Conservation (phyloP, 2,329 filamentous ascomycete species). For the Diatrype stigma region DNA sequence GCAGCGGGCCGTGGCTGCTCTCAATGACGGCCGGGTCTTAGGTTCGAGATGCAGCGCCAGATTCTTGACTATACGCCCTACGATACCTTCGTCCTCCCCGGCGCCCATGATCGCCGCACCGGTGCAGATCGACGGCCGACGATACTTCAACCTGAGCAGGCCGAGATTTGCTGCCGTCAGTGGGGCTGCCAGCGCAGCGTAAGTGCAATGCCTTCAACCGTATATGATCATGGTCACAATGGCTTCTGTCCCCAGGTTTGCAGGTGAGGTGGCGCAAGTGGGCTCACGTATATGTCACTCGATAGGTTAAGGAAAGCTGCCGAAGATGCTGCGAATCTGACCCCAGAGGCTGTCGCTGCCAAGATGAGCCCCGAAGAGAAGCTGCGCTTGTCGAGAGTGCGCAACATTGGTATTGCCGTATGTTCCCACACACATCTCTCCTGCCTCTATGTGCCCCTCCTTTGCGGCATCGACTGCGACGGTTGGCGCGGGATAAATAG, state of each 20-base stretch:
- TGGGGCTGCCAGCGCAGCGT: slow-evolving; percentile 35
- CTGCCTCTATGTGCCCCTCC: background rate
- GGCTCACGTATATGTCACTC: slow-evolving; percentile 1
- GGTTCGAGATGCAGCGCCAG: slow-evolving; percentile 28
- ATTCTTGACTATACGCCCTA: slow-evolving; percentile 29
- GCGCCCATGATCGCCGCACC: slow-evolving; percentile 28
- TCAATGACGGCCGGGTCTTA: slow-evolving; percentile 33
- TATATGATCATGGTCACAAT: too few species aligned
- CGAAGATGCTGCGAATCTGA: slow-evolving; percentile 50
- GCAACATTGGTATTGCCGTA: slow-evolving; percentile 98
- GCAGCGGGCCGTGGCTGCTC: slow-evolving; percentile 30
- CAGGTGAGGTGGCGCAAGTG: too few species aligned
- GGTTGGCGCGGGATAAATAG: background rate
- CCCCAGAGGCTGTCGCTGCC: slow-evolving; percentile 62
- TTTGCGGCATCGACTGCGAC: background rate
- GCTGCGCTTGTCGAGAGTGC: slow-evolving; percentile 71
- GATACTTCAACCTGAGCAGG: slow-evolving; percentile 36
- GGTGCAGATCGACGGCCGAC: slow-evolving; percentile 28
- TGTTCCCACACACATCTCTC: slow-evolving; percentile 26
- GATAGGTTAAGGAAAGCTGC: slow-evolving; percentile 44
- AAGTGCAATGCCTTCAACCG: too few species aligned
- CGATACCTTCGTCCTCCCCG: slow-evolving; percentile 23
- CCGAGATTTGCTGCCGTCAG: slow-evolving; percentile 27
- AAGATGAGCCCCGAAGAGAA: slow-evolving; percentile 79
- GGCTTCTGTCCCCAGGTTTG: too few species aligned